Evolutionary conservation across 1,139 yeast genomes (phyloP).

Genomic region (Yamadazyma dendronema): DNA sequence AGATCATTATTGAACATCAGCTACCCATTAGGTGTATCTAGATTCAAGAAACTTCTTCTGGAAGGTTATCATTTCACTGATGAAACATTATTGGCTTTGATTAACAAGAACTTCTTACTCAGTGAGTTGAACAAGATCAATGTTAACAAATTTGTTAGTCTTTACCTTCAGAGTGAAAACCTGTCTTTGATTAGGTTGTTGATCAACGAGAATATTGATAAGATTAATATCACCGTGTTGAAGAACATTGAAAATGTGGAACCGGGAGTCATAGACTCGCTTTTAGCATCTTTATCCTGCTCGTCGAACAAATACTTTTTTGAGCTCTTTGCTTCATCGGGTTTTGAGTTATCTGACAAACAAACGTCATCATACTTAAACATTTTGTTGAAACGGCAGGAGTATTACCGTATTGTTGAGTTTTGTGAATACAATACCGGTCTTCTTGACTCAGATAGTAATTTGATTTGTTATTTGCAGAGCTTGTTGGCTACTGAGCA

Average conservation of each 20-base stretch:
- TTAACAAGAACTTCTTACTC: slow-evolving; percentile 29
- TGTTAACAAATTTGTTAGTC: slow-evolving; percentile 26
- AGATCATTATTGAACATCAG: slow-evolving; percentile 29
- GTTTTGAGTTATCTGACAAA: slow-evolving; percentile 1
- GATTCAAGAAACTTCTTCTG: slow-evolving; percentile 27
- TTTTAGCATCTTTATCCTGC: slow-evolving; percentile 4
- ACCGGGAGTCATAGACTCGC: slow-evolving; percentile 6
- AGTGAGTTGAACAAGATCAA: slow-evolving; percentile 21
- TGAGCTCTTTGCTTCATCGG: slow-evolving; percentile 6
- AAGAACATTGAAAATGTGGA: slow-evolving; percentile 12
- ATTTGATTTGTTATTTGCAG: slow-evolving; percentile 7
- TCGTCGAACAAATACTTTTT: slow-evolving; percentile 14
- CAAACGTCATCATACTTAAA: slow-evolving; percentile 9
- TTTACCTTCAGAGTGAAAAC: slow-evolving; percentile 14
- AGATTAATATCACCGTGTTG: slow-evolving; percentile 25
- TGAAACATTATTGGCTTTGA: slow-evolving; percentile 34
- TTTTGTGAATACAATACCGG: slow-evolving; percentile 5
- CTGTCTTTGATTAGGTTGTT: slow-evolving; percentile 19
- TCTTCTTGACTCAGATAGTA: background rate
- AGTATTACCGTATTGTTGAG: slow-evolving; percentile 7
- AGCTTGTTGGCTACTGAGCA: slow-evolving; percentile 17
- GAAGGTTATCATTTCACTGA: slow-evolving; percentile 31
- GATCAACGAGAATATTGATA: slow-evolving; percentile 26
- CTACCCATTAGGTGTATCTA: slow-evolving; percentile 25
- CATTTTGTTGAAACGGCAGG: slow-evolving; percentile 8